Base-by-base conservation (phyloP, 2,329 filamentous ascomycete genomes). In the Myriosclerotinia scirpicola region DNA sequence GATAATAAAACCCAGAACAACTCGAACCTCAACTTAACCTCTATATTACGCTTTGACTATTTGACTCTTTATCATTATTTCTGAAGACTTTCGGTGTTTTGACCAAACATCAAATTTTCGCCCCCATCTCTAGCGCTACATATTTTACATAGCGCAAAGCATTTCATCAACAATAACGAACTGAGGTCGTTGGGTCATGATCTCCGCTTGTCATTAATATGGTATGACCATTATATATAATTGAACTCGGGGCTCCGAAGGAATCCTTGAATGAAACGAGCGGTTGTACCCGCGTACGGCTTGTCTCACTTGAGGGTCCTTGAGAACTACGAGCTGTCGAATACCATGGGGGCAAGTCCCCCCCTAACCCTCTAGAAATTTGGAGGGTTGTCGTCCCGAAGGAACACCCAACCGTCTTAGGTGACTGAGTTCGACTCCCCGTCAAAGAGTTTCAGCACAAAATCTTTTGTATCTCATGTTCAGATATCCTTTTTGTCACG, bases 141-240 rank as follows among this genome's bases (percentile, higher is more conserved):
- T 48, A 48, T 60, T 9, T 11, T 17, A 1, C 22, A 48, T 36
- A 0, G 0, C 30, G 6, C 6, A 34, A 34, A 34, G 0, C 0
- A 0, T 0, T 0, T 0, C 20, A 3, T 17, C 42, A 60, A 38
- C 42, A 48, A 46, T 12, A 34, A 48, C 12, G 22, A 50, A 26
- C 61, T 65, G 72, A 76, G 74, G 74, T 76, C 74, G 26, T 26
- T 76, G 75, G 74, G 75, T 76, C 69, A 76, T 76, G 74, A 76
- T 76, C 76, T 76, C 75, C 73, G 75, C 75, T 76, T 76, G 74
- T 76, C 75, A 76, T 67, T 38, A 44, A 50, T 22, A 14, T 20
- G 58, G 5, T 14, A 38, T 50, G 5, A 53, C 69, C 71, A 69
- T 34, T 34, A 34, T 34, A 5, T 34, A 5, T 34, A 5, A 34